Percentiles rank a stretch among this genome's conserved stretches.
These are phyloP conservation scores for Aspergillus diversus DNA, from an alignment of 495 filamentous ascomycete species.

Conservation along the genomic window DNA sequence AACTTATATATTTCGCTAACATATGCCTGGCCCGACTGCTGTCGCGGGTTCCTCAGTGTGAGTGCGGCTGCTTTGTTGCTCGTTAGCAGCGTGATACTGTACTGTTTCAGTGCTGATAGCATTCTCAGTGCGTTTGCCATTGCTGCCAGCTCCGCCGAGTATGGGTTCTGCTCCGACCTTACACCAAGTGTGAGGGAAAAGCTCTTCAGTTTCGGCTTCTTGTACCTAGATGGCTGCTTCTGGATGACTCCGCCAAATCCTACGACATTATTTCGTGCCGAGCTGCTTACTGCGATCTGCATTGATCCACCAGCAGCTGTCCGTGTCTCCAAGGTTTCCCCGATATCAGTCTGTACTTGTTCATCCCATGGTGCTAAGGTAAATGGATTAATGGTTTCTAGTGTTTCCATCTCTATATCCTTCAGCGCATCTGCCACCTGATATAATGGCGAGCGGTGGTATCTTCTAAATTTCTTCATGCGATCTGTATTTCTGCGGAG, in stretches of 20 bases:
- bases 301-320: constrained; percentile 17
- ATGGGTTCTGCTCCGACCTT: constrained; percentile 19
- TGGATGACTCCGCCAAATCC: constrained; percentile 1
- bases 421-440: constrained; percentile 18
- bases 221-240: constrained; percentile 1
- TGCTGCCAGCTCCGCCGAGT: constrained; percentile 26
- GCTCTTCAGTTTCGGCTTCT: not conserved
- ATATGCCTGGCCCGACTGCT: constrained; percentile 28
- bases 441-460: constrained; percentile 12
- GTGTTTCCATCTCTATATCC: constrained; percentile 17
- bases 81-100: constrained; percentile 24
- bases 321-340: constrained; percentile 5
- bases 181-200: not conserved
- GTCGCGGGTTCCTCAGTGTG: constrained; percentile 26
- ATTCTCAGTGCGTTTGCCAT: constrained; percentile 25
- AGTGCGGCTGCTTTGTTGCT: constrained; percentile 31
- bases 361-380: not conserved
- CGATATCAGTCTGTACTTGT: constrained; percentile 18
- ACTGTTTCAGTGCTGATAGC: constrained; percentile 17
- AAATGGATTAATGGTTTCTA: not conserved
- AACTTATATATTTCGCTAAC: constrained; percentile 27
- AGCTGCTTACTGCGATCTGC: constrained; percentile 8
- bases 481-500: constrained; percentile 22
- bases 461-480: constrained; percentile 21
- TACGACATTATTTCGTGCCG: not conserved